Percentiles rank a stretch among this genome's conserved stretches.
Evolutionary conservation across 2,329 filamentous ascomycete genomes (phyloP).

Genomic region (Aspergillus tubingensis): DNA sequence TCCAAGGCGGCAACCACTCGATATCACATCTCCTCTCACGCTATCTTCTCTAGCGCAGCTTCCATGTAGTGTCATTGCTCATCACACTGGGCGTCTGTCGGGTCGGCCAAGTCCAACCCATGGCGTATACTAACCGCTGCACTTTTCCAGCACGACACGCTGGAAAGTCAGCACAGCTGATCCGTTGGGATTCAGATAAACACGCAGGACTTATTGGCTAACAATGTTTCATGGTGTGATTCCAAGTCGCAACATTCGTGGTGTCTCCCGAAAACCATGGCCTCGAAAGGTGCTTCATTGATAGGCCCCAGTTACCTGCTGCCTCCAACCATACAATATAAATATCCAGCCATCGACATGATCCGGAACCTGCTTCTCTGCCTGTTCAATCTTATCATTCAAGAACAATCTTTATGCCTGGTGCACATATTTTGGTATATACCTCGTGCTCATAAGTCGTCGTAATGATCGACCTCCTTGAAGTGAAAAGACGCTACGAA

Average conservation of each 20-base stretch:
- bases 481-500: constrained; percentile 14
- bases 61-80: not conserved
- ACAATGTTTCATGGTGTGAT: not conserved
- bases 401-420: not conserved
- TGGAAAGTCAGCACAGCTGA: not conserved
- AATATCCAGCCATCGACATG: not conserved
- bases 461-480: constrained; percentile 1
- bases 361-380: not conserved
- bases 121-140: not conserved
- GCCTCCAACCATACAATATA: not conserved
- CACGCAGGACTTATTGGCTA: not conserved
- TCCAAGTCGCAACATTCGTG: not conserved
- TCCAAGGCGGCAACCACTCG: not conserved
- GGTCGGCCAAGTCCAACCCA: not conserved
- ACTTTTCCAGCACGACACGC: not conserved
- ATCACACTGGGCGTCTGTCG: not conserved
- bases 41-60: not conserved
- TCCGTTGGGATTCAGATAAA: not conserved
- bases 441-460: not conserved
- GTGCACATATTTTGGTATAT: too few species aligned
- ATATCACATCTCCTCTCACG: not conserved
- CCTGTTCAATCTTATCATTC: not conserved
- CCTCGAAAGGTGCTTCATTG: not conserved
- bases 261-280: not conserved
- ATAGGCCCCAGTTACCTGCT: not conserved